These are phyloP conservation scores for Aspergillus flavus DNA, from an alignment of 2,329 filamentous ascomycete genomes.

Conservation along the genomic window DNA sequence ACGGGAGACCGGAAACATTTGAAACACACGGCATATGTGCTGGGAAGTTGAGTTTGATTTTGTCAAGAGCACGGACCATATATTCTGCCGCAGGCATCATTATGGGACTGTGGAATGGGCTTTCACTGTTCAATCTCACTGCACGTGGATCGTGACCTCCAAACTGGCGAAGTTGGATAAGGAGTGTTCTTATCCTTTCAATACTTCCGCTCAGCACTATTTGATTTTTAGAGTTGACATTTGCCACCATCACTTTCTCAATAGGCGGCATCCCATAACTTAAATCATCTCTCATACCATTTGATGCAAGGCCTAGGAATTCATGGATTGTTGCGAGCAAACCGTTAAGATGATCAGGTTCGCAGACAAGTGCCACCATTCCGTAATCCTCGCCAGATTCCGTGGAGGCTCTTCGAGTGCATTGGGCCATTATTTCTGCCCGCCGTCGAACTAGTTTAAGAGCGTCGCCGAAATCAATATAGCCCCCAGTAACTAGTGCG, in stretches of 20 bases:
- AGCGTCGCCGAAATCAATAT: slow-evolving; percentile 76
- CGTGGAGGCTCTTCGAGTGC: slow-evolving; percentile 66
- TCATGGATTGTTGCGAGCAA: slow-evolving; percentile 75
- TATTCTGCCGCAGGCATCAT: slow-evolving; percentile 82
- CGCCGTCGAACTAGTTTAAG: slow-evolving; percentile 74
- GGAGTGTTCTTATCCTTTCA: slow-evolving; percentile 74
- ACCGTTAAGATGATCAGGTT: slow-evolving; percentile 71
- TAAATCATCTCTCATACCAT: slow-evolving; percentile 69
- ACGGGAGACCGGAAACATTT: slow-evolving; percentile 82
- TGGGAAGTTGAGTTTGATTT: slow-evolving; percentile 71
- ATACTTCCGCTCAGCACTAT: slow-evolving; percentile 91
- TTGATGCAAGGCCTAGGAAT: slow-evolving; percentile 71
- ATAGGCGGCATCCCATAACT: slow-evolving; percentile 71
- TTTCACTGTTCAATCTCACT: slow-evolving; percentile 82
- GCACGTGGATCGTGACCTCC: slow-evolving; percentile 88
- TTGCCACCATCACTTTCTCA: slow-evolving; percentile 86
- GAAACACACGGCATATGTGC: slow-evolving; percentile 76
- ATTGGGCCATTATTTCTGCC: slow-evolving; percentile 80
- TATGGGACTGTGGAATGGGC: slow-evolving; percentile 87
- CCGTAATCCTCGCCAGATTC: slow-evolving; percentile 80
- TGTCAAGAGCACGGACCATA: slow-evolving; percentile 69
- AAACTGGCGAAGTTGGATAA: slow-evolving; percentile 85
- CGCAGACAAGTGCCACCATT: slow-evolving; percentile 91
- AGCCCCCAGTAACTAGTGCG: slow-evolving; percentile 81
- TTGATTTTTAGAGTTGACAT: slow-evolving; percentile 94